Evolutionary conservation across 148 eudicot genomes (phyloP).

Genomic region (Chenopodium album): DNA sequence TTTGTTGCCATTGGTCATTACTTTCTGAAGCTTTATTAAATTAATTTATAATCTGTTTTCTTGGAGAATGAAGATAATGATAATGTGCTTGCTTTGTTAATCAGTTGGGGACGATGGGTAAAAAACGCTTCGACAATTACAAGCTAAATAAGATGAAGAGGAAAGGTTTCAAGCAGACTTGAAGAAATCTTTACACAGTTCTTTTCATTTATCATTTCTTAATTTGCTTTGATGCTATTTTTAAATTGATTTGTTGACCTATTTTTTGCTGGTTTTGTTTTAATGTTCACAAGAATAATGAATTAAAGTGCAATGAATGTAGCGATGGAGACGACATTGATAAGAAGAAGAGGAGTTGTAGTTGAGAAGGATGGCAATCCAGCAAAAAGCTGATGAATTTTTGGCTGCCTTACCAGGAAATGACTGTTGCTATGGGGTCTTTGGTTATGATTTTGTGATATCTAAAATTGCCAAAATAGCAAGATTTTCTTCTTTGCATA

Average conservation of each 20-base stretch:
- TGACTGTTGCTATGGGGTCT: conserved; percentile 68
- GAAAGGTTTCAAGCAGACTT: conserved; percentile 93
- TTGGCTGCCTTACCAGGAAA: conserved; percentile 49
- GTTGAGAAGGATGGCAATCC: conserved; percentile 71
- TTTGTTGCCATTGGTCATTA: not conserved
- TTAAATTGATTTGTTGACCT: no score
- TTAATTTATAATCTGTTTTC: not conserved
- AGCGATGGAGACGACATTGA: conserved; percentile 27
- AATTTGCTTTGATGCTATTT: no score
- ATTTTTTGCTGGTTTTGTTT: no score
- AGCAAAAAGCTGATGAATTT: conserved; percentile 56
- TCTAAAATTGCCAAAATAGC: conserved; percentile 78
- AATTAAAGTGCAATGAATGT: no score
- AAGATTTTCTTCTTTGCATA: conserved; percentile 81
- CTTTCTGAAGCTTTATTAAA: conserved; percentile 4
- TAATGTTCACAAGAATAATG: no score
- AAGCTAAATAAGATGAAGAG: conserved; percentile 82
- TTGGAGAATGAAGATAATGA: not conserved
- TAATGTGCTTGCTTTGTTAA: not conserved
- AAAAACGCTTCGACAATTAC: conserved; percentile 61
- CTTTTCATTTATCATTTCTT: no score
- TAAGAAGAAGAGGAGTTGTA: conserved; percentile 63
- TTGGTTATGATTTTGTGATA: conserved; percentile 70
- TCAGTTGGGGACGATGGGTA: conserved; percentile 48
- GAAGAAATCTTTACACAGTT: conserved; percentile 54